Evolutionary conservation across 2,329 filamentous ascomycete genomes (phyloP).

Genomic region (Davidsoniella eucalypti): DNA sequence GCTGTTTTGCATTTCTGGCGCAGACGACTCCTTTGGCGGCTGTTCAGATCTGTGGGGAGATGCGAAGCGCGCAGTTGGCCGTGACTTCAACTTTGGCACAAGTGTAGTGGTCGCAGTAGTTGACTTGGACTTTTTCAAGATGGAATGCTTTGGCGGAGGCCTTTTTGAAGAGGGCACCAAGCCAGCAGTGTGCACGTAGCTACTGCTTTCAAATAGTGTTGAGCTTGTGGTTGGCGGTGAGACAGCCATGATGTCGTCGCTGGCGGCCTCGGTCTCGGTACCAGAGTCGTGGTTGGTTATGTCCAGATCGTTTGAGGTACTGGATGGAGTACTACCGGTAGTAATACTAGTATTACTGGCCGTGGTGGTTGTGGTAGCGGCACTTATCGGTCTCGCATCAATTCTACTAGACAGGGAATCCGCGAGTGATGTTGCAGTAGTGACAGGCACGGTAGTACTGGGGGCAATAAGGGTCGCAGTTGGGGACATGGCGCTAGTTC

Average conservation of each 20-base stretch:
- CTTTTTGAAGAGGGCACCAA: slow-evolving; percentile 26
- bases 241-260: not conserved
- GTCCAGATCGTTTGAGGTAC: not conserved
- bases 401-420: no score
- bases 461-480: slow-evolving; percentile 1
- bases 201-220: not conserved
- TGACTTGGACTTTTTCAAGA: slow-evolving; percentile 41
- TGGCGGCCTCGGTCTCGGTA: not conserved
- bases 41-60: slow-evolving; percentile 31
- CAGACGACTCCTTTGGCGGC: not conserved
- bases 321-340: no score
- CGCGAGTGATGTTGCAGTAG: not conserved
- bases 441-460: not conserved
- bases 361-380: no score
- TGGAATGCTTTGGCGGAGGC: slow-evolving; percentile 29
- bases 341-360: no score
- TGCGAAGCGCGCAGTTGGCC: slow-evolving; percentile 44
- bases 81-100: slow-evolving; percentile 18
- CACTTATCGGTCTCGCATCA: no score
- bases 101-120: slow-evolving; percentile 30
- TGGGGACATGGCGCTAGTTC: not conserved
- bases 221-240: not conserved
- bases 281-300: not conserved
- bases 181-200: not conserved
- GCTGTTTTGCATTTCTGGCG: no score